These are phyloP conservation scores for Tremellales sp. DNA, from an alignment of 1,284 basidiomycete genomes.

Conservation along the genomic window DNA sequence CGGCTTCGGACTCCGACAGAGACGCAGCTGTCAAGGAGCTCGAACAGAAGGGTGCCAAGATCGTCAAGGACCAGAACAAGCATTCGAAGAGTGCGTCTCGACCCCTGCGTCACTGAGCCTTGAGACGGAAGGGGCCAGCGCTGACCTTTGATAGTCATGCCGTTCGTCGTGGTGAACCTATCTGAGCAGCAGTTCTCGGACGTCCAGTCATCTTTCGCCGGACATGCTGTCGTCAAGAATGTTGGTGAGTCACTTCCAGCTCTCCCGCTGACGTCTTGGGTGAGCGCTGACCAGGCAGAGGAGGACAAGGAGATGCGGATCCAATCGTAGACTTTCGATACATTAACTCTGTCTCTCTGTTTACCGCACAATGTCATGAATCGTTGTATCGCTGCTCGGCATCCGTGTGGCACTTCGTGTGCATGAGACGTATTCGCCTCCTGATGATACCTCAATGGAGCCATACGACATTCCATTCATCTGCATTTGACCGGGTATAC, in stretches of 20 bases:
- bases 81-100: slow-evolving; percentile 33
- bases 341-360: too few relatives aligned
- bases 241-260: slow-evolving; percentile 25
- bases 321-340: too few relatives aligned
- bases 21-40: slow-evolving; percentile 27
- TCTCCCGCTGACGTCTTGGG: background rate
- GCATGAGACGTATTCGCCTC: too few relatives aligned
- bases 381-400: too few relatives aligned
- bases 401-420: too few relatives aligned
- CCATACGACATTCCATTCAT: too few relatives aligned
- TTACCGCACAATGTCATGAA: too few relatives aligned
- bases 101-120: too few relatives aligned
- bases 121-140: background rate
- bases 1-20: slow-evolving; percentile 29
- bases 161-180: slow-evolving; percentile 30
- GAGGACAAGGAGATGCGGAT: slow-evolving; percentile 19
- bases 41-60: slow-evolving; percentile 21
- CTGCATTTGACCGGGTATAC: too few relatives aligned
- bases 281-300: slow-evolving; percentile 14
- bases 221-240: slow-evolving; percentile 31
- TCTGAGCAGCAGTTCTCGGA: slow-evolving; percentile 26
- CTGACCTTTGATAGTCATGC: slow-evolving; percentile 27
- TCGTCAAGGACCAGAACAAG: slow-evolving; percentile 33
- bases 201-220: slow-evolving; percentile 22
- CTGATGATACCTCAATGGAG: too few relatives aligned